Evolutionary conservation across 2,329 filamentous ascomycete genomes (phyloP).

Genomic region (Aspergillus glaucus): DNA sequence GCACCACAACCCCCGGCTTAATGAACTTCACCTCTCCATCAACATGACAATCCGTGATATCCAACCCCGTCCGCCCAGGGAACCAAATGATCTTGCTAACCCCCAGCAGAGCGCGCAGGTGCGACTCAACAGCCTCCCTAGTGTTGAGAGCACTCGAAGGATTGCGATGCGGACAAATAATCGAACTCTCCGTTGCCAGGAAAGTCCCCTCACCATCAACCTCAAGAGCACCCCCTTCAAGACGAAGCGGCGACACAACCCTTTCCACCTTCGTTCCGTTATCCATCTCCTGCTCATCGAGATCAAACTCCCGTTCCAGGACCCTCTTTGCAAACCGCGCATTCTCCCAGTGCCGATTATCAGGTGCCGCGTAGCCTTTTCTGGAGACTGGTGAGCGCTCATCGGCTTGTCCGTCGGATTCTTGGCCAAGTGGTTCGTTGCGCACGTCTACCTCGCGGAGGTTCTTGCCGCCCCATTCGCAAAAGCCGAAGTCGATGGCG

Average conservation of each 20-base stretch:
- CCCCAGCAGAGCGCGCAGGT: constrained; percentile 17
- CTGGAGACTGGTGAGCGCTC: not conserved
- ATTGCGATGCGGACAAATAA: constrained; percentile 23
- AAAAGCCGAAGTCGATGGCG: constrained; percentile 15
- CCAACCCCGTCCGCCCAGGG: constrained; percentile 17
- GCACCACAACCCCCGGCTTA: constrained; percentile 17
- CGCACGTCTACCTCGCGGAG: constrained; percentile 8
- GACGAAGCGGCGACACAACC: constrained; percentile 12
- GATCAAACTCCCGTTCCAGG: constrained; percentile 9
- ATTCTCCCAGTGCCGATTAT: constrained; percentile 7
- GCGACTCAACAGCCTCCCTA: constrained; percentile 16
- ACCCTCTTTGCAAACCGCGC: constrained; percentile 11
- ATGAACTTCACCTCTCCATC: constrained; percentile 22
- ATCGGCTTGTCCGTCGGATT: constrained; percentile 2
- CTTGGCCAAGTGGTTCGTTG: not conserved
- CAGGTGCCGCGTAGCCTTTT: not conserved
- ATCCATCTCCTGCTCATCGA: not conserved
- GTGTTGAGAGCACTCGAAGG: constrained; percentile 7
- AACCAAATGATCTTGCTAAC: constrained; percentile 25
- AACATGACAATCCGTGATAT: constrained; percentile 26
- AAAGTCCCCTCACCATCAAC: constrained; percentile 27
- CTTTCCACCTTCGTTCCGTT: constrained; percentile 3
- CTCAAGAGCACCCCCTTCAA: constrained; percentile 23
- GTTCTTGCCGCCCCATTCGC: constrained; percentile 15
- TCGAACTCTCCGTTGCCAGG: constrained; percentile 22